Conservation (phyloP, 257 asterid genomes). For the Lithospermum erythrorhizon region DNA sequence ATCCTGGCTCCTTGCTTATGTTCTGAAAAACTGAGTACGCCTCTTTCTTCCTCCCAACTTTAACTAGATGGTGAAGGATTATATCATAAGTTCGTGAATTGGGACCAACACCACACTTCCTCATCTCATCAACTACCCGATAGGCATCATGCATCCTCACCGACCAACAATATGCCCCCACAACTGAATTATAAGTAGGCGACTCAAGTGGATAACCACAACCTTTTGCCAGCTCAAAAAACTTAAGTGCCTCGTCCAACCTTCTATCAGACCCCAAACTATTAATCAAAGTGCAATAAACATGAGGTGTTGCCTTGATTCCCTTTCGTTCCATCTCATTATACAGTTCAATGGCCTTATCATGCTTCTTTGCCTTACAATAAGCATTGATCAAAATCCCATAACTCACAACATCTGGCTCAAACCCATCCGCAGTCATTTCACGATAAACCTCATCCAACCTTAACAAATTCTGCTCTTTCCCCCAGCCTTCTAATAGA, state of each 20-base stretch:
- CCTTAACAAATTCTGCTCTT: conserved; percentile 43
- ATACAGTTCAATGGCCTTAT: conserved; percentile 40
- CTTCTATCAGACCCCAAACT: conserved; percentile 65
- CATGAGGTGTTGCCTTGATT: conserved; percentile 58
- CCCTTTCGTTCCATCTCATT: conserved; percentile 46
- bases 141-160: conserved; percentile 40
- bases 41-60: conserved; percentile 32
- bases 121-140: conserved; percentile 54
- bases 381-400: conserved; percentile 62
- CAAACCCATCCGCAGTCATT: conserved; percentile 55
- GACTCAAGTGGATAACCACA: conserved; percentile 37
- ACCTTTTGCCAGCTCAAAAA: conserved; percentile 41
- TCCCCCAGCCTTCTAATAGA: conserved; percentile 77
- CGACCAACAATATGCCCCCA: conserved; percentile 84
- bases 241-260: conserved; percentile 47
- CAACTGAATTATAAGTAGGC: conserved; percentile 67
- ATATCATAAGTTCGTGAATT: conserved; percentile 64
- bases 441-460: conserved; percentile 63
- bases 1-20: conserved; percentile 45
- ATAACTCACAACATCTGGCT: conserved; percentile 65
- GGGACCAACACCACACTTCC: conserved; percentile 49
- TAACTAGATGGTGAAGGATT: conserved; percentile 55
- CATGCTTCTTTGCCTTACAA: conserved; percentile 45
- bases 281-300: conserved; percentile 74
- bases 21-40: conserved; percentile 47